These are phyloP conservation scores for Sordaria brevicollis DNA, from an alignment of 495 filamentous ascomycete species.

Conservation along the genomic window DNA sequence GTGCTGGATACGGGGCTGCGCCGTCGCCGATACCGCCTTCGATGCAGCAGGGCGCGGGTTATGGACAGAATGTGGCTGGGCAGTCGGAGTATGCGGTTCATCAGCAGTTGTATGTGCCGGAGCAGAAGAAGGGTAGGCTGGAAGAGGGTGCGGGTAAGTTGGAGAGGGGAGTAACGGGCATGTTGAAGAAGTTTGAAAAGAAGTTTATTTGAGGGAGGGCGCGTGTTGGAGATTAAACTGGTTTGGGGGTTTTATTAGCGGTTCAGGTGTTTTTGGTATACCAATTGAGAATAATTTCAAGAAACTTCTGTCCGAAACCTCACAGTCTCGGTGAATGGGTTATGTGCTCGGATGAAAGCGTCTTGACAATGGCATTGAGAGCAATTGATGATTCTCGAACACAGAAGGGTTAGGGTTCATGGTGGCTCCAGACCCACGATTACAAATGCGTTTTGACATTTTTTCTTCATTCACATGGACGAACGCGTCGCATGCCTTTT, in stretches of 20 bases:
- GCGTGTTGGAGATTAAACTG: background rate
- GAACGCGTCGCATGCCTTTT: background rate
- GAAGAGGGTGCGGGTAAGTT: slow-evolving; percentile 58
- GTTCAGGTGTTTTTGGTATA: background rate
- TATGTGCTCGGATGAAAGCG: background rate
- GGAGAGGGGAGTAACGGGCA: slow-evolving; percentile 68
- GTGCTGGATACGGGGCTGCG: slow-evolving; percentile 6
- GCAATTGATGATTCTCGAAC: background rate
- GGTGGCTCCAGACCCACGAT: background rate
- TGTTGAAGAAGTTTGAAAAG: slow-evolving; percentile 88
- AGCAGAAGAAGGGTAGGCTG: slow-evolving; percentile 50
- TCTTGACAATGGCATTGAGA: background rate
- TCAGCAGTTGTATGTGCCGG: slow-evolving; percentile 66
- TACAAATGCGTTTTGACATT: background rate
- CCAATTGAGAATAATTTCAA: background rate
- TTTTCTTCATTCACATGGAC: background rate
- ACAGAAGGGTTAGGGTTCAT: background rate
- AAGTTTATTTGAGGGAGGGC: slow-evolving; percentile 45
- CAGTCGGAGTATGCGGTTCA: slow-evolving; percentile 55
- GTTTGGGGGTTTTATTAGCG: background rate
- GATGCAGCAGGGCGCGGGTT: slow-evolving; percentile 40
- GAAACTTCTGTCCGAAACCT: background rate
- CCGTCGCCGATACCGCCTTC: slow-evolving; percentile 16
- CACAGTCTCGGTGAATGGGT: background rate
- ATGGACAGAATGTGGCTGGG: slow-evolving; percentile 33